Evolutionary conservation across 495 filamentous ascomycete species (phyloP).

Genomic region (Cairneyella variabilis): DNA sequence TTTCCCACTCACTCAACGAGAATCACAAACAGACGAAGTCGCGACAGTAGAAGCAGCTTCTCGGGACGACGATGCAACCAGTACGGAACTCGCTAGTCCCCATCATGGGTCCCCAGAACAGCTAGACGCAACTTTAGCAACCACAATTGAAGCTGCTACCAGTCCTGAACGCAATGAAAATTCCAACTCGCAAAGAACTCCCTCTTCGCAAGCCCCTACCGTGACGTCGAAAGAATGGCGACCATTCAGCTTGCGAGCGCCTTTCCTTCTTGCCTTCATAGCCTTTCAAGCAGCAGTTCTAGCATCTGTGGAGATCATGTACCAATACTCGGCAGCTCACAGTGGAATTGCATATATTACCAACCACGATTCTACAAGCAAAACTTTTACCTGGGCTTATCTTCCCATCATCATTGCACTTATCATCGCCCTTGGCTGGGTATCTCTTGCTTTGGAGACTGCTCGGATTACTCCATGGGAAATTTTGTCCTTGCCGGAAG

Average conservation of each 20-base stretch:
- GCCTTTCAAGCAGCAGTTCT: background rate
- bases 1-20: too few species aligned
- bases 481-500: background rate
- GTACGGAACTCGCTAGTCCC: too few species aligned
- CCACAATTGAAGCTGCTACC: too few species aligned
- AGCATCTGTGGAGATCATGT: background rate
- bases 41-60: too few species aligned
- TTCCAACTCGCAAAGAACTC: too few species aligned
- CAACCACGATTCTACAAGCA: background rate
- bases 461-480: background rate
- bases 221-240: constrained; percentile 2
- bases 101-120: too few species aligned
- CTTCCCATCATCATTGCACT: constrained; percentile 1
- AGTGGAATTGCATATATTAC: background rate
- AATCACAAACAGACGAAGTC: too few species aligned
- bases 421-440: background rate
- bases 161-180: too few species aligned
- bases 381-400: background rate
- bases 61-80: too few species aligned
- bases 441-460: background rate
- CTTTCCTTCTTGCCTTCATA: background rate
- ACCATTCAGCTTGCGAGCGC: background rate
- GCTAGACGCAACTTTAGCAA: too few species aligned
- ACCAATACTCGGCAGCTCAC: background rate
- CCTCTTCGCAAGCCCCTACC: too few species aligned